Conservation (phyloP, 2,329 filamentous ascomycete genomes). For the Colletotrichum salicis region DNA sequence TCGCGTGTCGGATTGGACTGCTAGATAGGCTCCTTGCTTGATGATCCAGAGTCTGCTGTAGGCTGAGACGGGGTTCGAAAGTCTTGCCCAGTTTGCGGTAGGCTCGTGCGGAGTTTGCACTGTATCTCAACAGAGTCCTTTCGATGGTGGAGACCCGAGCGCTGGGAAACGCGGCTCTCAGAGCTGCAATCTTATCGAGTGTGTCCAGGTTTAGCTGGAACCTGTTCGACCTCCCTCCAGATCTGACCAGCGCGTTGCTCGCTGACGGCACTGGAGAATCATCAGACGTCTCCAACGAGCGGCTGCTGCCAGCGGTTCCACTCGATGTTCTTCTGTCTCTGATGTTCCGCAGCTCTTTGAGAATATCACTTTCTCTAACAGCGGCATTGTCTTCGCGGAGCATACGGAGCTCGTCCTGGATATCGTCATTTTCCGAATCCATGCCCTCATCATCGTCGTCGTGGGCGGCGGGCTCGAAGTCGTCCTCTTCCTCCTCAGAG, state of each 20-base stretch:
- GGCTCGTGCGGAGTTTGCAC: slow-evolving; percentile 48
- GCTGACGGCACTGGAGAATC: slow-evolving; percentile 2
- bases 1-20: slow-evolving; percentile 13
- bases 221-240: background rate
- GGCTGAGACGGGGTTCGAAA: slow-evolving; percentile 40
- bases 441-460: slow-evolving; percentile 36
- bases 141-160: slow-evolving; percentile 49
- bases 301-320: background rate
- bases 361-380: slow-evolving; percentile 38
- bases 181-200: slow-evolving; percentile 48
- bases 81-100: slow-evolving; percentile 49
- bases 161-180: slow-evolving; percentile 57
- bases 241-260: slow-evolving; percentile 18
- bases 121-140: slow-evolving; percentile 46
- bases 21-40: slow-evolving; percentile 19
- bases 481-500: slow-evolving; percentile 37
- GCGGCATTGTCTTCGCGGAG: slow-evolving; percentile 52
- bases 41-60: slow-evolving; percentile 47
- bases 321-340: slow-evolving; percentile 4
- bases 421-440: slow-evolving; percentile 33
- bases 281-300: background rate
- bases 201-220: slow-evolving; percentile 25
- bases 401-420: slow-evolving; percentile 55
- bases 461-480: slow-evolving; percentile 31
- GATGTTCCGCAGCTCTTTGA: slow-evolving; percentile 34